Conservation (phyloP, 1,139 yeast genomes). For the Zygoascus meyerae region DNA sequence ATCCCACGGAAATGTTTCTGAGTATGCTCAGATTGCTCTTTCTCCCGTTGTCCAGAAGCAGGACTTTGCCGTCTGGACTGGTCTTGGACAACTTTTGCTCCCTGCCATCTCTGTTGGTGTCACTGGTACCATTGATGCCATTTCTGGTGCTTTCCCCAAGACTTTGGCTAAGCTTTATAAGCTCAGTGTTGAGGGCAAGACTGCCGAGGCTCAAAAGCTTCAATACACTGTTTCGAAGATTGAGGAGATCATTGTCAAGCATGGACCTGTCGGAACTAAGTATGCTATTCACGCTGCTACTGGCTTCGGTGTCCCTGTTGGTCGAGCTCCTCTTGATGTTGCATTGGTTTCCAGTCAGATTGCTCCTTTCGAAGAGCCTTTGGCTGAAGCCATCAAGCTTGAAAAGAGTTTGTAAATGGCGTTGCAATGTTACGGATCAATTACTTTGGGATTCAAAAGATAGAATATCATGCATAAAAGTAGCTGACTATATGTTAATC, state of each 20-base stretch:
- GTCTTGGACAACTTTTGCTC: slow-evolving; percentile 43
- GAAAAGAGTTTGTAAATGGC: slow-evolving; percentile 23
- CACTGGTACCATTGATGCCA: slow-evolving; percentile 45
- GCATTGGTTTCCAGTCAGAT: slow-evolving; percentile 19
- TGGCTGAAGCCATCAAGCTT: slow-evolving; percentile 20
- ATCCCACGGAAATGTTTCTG: slow-evolving; percentile 40
- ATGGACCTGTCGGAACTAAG: slow-evolving; percentile 45
- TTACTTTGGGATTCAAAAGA: too few species aligned
- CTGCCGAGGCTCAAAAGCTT: slow-evolving; percentile 39
- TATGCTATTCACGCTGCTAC: slow-evolving; percentile 39
- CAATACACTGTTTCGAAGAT: slow-evolving; percentile 40
- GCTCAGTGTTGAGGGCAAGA: slow-evolving; percentile 29
- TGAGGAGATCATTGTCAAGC: slow-evolving; percentile 39
- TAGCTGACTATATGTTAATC: too few species aligned
- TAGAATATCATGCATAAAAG: too few species aligned
- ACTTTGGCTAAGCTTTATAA: slow-evolving; percentile 37
- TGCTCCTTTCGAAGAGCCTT: slow-evolving; percentile 16
- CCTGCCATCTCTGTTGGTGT: slow-evolving; percentile 43
- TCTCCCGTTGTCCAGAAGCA: slow-evolving; percentile 34
- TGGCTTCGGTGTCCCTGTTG: slow-evolving; percentile 28
- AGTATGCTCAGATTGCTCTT: slow-evolving; percentile 35
- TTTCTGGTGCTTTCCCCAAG: slow-evolving; percentile 47
- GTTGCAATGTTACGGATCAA: too few species aligned
- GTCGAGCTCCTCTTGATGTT: slow-evolving; percentile 25
- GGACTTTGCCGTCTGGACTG: slow-evolving; percentile 43